These are phyloP conservation scores for Colletotrichum falcatum DNA, from an alignment of 2,329 filamentous ascomycete species.

Conservation along the genomic window DNA sequence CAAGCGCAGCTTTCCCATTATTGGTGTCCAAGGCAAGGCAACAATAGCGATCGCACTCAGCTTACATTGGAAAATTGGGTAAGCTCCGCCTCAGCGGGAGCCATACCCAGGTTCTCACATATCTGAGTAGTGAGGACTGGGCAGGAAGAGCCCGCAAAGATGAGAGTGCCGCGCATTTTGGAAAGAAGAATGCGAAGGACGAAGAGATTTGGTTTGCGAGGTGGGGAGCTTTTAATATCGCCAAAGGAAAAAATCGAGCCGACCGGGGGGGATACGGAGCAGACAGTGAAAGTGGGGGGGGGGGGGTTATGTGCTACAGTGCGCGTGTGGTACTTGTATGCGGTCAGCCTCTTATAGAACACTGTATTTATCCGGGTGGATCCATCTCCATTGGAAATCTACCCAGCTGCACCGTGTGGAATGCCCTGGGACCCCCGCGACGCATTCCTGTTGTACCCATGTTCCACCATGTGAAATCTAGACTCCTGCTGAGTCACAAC, in stretches of 20 bases:
- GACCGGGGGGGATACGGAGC: constrained; percentile 24
- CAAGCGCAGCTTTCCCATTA: background rate
- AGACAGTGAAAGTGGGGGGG: constrained; percentile 14
- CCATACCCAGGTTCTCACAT: constrained; percentile 76
- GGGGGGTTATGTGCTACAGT: constrained; percentile 27
- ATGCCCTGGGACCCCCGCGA: constrained; percentile 21
- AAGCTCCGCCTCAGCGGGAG: constrained; percentile 72
- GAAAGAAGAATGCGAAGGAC: constrained; percentile 43
- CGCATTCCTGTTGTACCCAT: background rate
- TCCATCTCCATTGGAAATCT: too few species aligned
- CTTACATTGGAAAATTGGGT: constrained; percentile 78
- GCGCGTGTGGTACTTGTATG: background rate
- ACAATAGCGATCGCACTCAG: constrained; percentile 46
- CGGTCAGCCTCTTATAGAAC: rapidly evolving
- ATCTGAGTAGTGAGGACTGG: constrained; percentile 73
- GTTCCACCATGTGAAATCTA: background rate
- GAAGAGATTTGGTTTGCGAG: constrained; percentile 44
- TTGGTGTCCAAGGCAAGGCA: constrained; percentile 32
- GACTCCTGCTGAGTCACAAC: background rate
- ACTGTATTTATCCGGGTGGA: constrained; percentile 39
- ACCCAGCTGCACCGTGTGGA: constrained; percentile 24
- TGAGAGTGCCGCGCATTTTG: constrained; percentile 74
- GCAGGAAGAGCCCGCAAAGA: constrained; percentile 77
- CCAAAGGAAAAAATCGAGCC: constrained; percentile 38
- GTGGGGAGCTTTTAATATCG: constrained; percentile 45